Evolutionary conservation across 2,329 filamentous ascomycete genomes (phyloP), one percentile per base, ranked within the genome.

Genomic region (Colletotrichum gloeosporioides): DNA sequence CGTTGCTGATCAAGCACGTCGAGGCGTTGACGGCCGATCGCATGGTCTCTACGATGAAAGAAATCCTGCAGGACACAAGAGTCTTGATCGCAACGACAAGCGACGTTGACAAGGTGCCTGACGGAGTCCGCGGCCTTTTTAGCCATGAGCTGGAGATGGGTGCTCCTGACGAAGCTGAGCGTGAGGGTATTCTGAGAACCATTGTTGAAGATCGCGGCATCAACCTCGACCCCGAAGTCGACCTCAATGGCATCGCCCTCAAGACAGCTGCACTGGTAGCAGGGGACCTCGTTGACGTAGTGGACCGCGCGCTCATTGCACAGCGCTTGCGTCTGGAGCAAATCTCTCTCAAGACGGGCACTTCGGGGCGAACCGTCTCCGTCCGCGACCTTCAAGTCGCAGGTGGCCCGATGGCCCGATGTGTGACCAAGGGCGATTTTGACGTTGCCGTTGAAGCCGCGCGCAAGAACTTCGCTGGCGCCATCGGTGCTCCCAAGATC

Each of bases 401-500:
- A 2, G 97, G 97, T 34, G 97, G 97, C 0, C 90, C 95, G 55
- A 90, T 93, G 12, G 94, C 95, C 7, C 93, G 93, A 32, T 95
- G 94, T 69, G 89, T 99, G 13, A 96, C 93, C 1, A 95, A 95
- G 79, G 88, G 90, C 3, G 97, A 99, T 84, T 96, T 99, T 79
- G 96, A 98, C 71, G 87, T 93, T n/a, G 97, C 97, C 0, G 96
- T 99, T 5, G 96, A 99, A 76, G 95, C 96, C 8, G 97, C 97
- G 2, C 93, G 97, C 71, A 98, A 98, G 89, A 99, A 98, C 85
- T 99, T 99, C 83, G 96, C 97, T 8, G 97, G 99, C 84, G 94
- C 96, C 0, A 99, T 99, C 78, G 97, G 97, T 29, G 97, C 97
- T 7, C 97, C 97, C 4, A 99, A 99, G 89, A 99, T 99, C 77